Percentiles rank a stretch among this genome's conserved stretches.
These are phyloP conservation scores for Tuber melanosporum DNA, from an alignment of 495 filamentous ascomycete species.

Conservation along the genomic window DNA sequence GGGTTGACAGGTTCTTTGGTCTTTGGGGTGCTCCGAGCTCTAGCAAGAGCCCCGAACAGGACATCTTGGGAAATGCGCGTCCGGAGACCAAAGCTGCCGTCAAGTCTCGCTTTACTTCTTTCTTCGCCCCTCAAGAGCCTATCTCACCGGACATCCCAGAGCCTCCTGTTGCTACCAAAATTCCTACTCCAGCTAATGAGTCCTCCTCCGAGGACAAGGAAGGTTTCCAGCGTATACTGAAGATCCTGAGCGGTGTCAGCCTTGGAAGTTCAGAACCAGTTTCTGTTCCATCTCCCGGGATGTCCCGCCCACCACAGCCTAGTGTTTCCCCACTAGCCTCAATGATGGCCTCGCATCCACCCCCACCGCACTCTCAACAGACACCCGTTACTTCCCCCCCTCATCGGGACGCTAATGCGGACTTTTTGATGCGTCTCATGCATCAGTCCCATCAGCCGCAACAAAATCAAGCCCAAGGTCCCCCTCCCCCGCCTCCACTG, in stretches of 20 bases:
- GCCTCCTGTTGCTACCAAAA: conserved; percentile 41
- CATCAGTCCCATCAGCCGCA: conserved; percentile 39
- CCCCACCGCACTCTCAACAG: conserved; percentile 28
- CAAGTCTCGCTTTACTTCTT: conserved; percentile 74
- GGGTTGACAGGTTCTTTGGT: conserved; percentile 75
- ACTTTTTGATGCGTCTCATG: conserved; percentile 41
- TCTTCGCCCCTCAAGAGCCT: conserved; percentile 65
- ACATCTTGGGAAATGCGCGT: conserved; percentile 44
- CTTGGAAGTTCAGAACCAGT: conserved; percentile 32
- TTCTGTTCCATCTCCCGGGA: conserved; percentile 14
- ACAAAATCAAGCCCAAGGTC: conserved; percentile 28
- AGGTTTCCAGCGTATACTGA: conserved; percentile 80
- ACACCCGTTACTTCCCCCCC: conserved; percentile 9
- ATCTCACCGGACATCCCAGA: conserved; percentile 52
- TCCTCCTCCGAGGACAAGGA: conserved; percentile 68
- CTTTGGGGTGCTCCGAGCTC: conserved; percentile 52
- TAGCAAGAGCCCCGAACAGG: conserved; percentile 43
- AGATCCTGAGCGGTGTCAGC: conserved; percentile 62
- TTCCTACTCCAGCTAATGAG: conserved; percentile 42
- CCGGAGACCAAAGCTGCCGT: conserved; percentile 49
- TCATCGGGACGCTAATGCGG: conserved; percentile 29
- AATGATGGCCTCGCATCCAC: conserved; percentile 31
- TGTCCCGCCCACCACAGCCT: conserved; percentile 32
- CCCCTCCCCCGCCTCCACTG: conserved; percentile 29
- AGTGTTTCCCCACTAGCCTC: conserved; percentile 33